Conservation (phyloP, 78 protist genomes). For the Tieghemostelium lacteum region DNA sequence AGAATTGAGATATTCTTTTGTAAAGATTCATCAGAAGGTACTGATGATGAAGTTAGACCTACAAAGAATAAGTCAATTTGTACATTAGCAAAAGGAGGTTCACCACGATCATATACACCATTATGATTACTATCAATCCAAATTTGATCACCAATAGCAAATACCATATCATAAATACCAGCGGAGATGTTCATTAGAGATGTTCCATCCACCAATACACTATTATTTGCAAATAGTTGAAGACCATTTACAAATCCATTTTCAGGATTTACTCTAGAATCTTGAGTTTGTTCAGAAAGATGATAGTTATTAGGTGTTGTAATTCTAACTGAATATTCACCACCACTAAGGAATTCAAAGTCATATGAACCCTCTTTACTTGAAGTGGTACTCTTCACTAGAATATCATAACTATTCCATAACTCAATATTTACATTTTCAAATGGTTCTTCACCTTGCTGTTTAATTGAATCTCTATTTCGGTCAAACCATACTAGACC, state of each 20-base stretch:
- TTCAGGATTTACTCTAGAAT: background rate
- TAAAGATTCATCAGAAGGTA: background rate
- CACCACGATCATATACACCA: conserved; percentile 1
- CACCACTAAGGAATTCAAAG: conserved; percentile 1
- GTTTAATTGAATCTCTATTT: conserved; percentile 4
- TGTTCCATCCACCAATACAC: background rate
- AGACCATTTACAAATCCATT: background rate
- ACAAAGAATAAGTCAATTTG: too few relatives aligned
- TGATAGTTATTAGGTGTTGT: background rate
- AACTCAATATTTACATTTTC: background rate
- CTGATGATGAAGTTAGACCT: too few relatives aligned
- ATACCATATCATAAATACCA: conserved; percentile 20
- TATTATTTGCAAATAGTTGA: background rate
- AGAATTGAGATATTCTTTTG: background rate
- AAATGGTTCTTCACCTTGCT: conserved; percentile 3
- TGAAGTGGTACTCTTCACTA: background rate
- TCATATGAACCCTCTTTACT: conserved; percentile 1
- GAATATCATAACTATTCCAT: background rate
- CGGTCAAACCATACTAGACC: conserved; percentile 44
- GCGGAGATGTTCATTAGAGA: background rate
- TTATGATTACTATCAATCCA: conserved; percentile 19
- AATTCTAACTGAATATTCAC: conserved; percentile 19
- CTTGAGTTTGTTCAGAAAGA: background rate
- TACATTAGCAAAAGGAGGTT: background rate
- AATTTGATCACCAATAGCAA: conserved; percentile 33